Conservation (phyloP, 768 basidiomycete genomes). For the Candolleomyces eurysporus region DNA sequence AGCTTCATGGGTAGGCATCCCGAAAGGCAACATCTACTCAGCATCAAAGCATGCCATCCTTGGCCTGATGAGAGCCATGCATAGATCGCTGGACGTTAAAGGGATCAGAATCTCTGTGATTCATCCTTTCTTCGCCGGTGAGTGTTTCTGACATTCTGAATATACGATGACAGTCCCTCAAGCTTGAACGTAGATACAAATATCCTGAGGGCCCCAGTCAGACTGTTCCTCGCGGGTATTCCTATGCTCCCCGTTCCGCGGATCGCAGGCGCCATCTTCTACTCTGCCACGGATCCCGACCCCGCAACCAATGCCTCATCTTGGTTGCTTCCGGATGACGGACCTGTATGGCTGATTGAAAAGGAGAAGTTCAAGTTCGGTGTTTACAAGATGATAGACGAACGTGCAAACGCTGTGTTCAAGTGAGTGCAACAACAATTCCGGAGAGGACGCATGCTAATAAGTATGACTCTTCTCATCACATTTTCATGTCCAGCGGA, state of each 20-base stretch:
- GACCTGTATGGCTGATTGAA: slow-evolving; percentile 45
- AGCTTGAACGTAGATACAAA: slow-evolving; percentile 38
- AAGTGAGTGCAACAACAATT: slow-evolving; percentile 2
- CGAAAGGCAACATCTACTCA: slow-evolving; percentile 42
- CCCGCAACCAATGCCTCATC: slow-evolving; percentile 42
- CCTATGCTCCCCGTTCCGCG: slow-evolving; percentile 45
- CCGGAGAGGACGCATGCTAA: background rate
- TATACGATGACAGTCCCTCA: background rate
- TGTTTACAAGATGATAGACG: slow-evolving; percentile 52
- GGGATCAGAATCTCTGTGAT: slow-evolving; percentile 46
- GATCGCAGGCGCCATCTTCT: slow-evolving; percentile 52
- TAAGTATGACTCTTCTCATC: background rate
- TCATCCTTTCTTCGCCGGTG: slow-evolving; percentile 56
- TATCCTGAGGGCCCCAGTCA: slow-evolving; percentile 38
- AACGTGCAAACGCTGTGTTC: slow-evolving; percentile 29
- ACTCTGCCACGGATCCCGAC: slow-evolving; percentile 46
- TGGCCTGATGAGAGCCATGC: slow-evolving; percentile 50
- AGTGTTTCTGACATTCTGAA: slow-evolving; percentile 6
- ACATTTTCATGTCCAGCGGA: slow-evolving; percentile 15
- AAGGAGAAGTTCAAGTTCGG: slow-evolving; percentile 48
- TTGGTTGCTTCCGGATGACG: slow-evolving; percentile 49
- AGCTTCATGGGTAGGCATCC: slow-evolving; percentile 52
- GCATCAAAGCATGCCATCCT: slow-evolving; percentile 55
- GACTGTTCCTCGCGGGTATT: slow-evolving; percentile 47
- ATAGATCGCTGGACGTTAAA: slow-evolving; percentile 29